These are phyloP conservation scores for Thermoascus crustaceus DNA, from an alignment of 2,329 filamentous ascomycete genomes.

Conservation along the genomic window DNA sequence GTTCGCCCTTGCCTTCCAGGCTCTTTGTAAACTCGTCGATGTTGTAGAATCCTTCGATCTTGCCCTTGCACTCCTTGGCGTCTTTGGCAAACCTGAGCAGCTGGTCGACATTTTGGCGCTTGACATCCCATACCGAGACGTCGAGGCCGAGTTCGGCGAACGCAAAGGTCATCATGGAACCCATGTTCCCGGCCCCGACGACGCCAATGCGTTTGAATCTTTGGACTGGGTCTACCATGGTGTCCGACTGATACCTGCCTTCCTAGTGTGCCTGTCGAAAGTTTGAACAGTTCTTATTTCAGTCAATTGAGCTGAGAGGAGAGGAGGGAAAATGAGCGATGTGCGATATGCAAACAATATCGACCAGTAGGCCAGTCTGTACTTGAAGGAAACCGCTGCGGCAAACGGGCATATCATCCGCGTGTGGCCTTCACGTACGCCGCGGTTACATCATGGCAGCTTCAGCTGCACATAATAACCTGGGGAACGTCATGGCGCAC, in stretches of 20 bases:
- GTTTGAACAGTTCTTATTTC: not conserved
- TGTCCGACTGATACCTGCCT: not conserved
- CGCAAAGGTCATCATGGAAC: conserved; percentile 36
- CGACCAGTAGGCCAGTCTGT: conserved; percentile 2
- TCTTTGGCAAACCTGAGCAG: conserved; percentile 18
- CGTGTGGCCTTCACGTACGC: not conserved
- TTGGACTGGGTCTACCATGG: conserved; percentile 14
- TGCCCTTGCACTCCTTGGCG: conserved; percentile 19
- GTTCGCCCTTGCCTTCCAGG: conserved; percentile 22
- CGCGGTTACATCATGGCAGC: conserved; percentile 5
- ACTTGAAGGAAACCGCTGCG: conserved; percentile 12
- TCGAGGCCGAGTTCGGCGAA: conserved; percentile 32
- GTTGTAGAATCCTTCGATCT: conserved; percentile 26
- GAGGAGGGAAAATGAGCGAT: no score
- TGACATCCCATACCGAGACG: conserved; percentile 33
- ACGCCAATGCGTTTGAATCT: conserved; percentile 31
- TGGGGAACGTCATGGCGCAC: not conserved
- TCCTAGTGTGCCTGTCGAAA: not conserved
- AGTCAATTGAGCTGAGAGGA: no score
- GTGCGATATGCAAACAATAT: no score
- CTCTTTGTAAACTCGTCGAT: conserved; percentile 29
- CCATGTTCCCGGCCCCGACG: conserved; percentile 35
- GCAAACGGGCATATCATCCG: conserved; percentile 11
- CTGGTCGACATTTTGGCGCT: conserved; percentile 25
- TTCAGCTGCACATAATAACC: not conserved